Conservation (phyloP, 352 stramenopile genomes). For the Phytophthora agathidicida region DNA sequence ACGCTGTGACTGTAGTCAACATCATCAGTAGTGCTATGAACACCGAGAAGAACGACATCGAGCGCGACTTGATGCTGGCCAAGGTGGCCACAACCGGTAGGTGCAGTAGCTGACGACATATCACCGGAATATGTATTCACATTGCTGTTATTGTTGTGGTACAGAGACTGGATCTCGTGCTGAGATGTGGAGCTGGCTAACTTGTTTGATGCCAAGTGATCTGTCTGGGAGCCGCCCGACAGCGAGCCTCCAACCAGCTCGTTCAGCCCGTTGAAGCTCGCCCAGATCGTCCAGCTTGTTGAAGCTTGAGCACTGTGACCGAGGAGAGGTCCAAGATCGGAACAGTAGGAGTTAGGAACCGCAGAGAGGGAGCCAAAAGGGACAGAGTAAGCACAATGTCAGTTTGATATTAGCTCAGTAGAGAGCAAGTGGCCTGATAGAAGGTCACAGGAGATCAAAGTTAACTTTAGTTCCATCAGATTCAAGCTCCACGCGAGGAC, state of each 20-base stretch:
- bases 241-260: too few species aligned
- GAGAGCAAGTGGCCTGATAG: not conserved
- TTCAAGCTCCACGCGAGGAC: not conserved
- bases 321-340: too few species aligned
- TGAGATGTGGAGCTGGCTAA: slow-evolving; percentile 81
- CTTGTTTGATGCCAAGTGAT: slow-evolving; percentile 77
- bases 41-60: slow-evolving; percentile 80
- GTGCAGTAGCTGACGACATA: slow-evolving; percentile 18
- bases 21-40: slow-evolving; percentile 76
- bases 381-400: too few species aligned
- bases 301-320: too few species aligned
- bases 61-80: slow-evolving; percentile 88
- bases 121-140: too few species aligned
- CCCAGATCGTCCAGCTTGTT: too few species aligned
- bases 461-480: slow-evolving; percentile 10
- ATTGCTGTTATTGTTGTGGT: slow-evolving; percentile 38
- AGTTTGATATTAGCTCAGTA: slow-evolving; percentile 1
- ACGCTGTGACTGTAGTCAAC: slow-evolving; percentile 86
- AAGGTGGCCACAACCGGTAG: slow-evolving; percentile 84
- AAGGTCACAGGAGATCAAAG: slow-evolving; percentile 2
- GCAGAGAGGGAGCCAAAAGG: too few species aligned
- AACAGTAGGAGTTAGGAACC: too few species aligned
- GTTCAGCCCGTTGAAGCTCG: too few species aligned
- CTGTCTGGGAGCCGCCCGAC: too few species aligned
- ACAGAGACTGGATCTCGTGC: slow-evolving; percentile 67